Base-by-base conservation (phyloP, 805 yeast genomes). In the Priceomyces medius region DNA sequence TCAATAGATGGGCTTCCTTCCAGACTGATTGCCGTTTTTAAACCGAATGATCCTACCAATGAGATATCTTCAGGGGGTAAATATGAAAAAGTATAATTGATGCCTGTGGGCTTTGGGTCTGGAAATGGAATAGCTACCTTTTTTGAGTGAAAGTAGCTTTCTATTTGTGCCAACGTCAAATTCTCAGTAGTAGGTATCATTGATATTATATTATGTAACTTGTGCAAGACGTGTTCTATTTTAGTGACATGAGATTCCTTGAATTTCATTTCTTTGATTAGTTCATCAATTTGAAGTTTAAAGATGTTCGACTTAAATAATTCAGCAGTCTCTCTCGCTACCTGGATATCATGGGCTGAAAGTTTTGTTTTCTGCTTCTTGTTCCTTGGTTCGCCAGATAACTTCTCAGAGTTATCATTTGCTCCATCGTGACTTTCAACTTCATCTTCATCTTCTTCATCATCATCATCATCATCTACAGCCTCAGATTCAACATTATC, bases 301-400 rank as follows among this genome's bases (percentile, higher is more conserved):
- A 93, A 91, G 41, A 93, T 89, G 63, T 90, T 93, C 7, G 97
- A 88, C 57, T 90, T 88, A 79, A 90, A 93, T 35, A 91, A 68
- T 61, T 90, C 97, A 1, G 95, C 93, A 1, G 97, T 87, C 61
- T 90, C 97, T 53, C 96, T 77, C 0, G 97, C 96, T 2, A 85
- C 76, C 54, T 91, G 96, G 35, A 91, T 81, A 44, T 93, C 97
- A 51, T 88, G 90, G 0, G 93, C 81, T 0, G 85, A 68, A 18
- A 80, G 54, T 48, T 71, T 69, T 38, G 61, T 59, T 35, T 53
- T 58, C 31, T 63, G 70, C 41, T 63, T 66, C 47, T 70, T 69
- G 8, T 64, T 56, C 7, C 61, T 62, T 17, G 49, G 50, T 23
- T 31, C 37, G 14, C 19, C 13, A 6, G 14, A 31, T 7, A 18